These are phyloP conservation scores for Aspergillus indologenus DNA, from an alignment of 495 filamentous ascomycete genomes.

Conservation along the genomic window DNA sequence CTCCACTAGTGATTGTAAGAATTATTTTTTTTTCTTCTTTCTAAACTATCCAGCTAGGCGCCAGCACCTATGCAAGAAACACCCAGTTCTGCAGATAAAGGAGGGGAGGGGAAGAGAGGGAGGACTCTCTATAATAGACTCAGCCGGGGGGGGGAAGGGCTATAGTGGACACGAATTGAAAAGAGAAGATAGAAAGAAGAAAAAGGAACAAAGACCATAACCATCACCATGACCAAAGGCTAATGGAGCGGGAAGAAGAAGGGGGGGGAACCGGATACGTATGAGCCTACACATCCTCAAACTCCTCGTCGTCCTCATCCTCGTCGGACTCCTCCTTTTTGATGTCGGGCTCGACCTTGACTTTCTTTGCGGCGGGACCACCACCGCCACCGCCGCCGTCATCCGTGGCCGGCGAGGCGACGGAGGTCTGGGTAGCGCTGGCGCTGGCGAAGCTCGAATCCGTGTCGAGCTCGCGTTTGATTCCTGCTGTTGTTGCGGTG, in stretches of 20 bases:
- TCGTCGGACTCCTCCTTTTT: conserved; percentile 50
- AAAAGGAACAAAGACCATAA: background rate
- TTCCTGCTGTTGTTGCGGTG: conserved; percentile 20
- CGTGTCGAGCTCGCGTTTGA: conserved; percentile 42
- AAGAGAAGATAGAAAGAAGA: background rate
- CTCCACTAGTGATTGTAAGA: too few species aligned
- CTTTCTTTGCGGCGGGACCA: conserved; percentile 41
- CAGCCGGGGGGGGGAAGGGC: too few species aligned
- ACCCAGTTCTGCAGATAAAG: too few species aligned
- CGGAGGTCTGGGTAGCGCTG: conserved; percentile 40
- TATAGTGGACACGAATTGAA: background rate
- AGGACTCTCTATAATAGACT: too few species aligned
- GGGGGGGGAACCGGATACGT: too few species aligned
- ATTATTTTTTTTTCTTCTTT: too few species aligned
- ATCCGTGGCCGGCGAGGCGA: conserved; percentile 40
- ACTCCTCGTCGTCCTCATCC: conserved; percentile 50
- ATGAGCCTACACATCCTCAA: conserved; percentile 51
- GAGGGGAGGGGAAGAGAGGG: too few species aligned
- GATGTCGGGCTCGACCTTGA: conserved; percentile 36
- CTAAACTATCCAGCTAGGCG: too few species aligned
- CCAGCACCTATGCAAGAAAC: too few species aligned
- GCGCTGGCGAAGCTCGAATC: conserved; percentile 38
- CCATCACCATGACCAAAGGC: background rate
- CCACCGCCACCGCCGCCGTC: conserved; percentile 41
- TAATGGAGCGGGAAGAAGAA: background rate